These are phyloP conservation scores for Leptomonas pyrrhocoris DNA, from an alignment of 208 protist genomes.

Conservation along the genomic window DNA sequence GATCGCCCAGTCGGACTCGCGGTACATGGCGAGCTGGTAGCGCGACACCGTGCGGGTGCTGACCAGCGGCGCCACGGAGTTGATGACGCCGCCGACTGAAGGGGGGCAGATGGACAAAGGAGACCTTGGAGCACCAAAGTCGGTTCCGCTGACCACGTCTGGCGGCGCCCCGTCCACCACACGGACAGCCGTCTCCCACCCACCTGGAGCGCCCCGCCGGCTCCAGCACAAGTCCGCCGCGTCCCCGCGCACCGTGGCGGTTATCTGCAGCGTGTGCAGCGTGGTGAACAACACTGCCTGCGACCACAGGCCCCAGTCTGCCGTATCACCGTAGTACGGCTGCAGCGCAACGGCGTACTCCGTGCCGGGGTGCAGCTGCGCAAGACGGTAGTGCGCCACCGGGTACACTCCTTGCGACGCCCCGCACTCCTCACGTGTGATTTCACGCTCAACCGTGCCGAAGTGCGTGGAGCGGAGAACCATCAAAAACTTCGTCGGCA, in stretches of 20 bases:
- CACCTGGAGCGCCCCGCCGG: slow-evolving; percentile 9
- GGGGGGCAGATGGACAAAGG: background rate
- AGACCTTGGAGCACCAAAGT: background rate
- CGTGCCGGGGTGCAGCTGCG: slow-evolving; percentile 62
- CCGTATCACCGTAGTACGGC: slow-evolving; percentile 76
- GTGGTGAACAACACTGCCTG: slow-evolving; percentile 71
- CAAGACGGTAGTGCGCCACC: slow-evolving; percentile 48
- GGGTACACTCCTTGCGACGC: slow-evolving; percentile 2
- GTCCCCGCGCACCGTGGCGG: slow-evolving; percentile 40
- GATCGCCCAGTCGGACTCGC: slow-evolving; percentile 31
- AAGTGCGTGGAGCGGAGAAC: slow-evolving; percentile 29
- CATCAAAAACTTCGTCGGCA: slow-evolving; percentile 42
- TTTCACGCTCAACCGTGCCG: slow-evolving; percentile 32
- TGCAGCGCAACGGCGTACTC: slow-evolving; percentile 88
- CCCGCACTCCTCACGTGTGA: slow-evolving; percentile 30
- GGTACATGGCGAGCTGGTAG: slow-evolving; percentile 57
- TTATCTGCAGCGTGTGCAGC: slow-evolving; percentile 50
- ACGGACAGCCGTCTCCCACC: slow-evolving; percentile 19
- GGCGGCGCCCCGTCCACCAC: background rate
- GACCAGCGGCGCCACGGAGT: slow-evolving; percentile 7
- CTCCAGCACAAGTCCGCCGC: slow-evolving; percentile 46
- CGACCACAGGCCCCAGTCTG: slow-evolving; percentile 85
- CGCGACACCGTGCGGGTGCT: slow-evolving; percentile 31
- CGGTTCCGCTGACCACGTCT: background rate
- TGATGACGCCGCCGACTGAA: background rate